Evolutionary conservation across 257 asterid genomes (phyloP).

Genomic region (Eustoma russellianum): DNA sequence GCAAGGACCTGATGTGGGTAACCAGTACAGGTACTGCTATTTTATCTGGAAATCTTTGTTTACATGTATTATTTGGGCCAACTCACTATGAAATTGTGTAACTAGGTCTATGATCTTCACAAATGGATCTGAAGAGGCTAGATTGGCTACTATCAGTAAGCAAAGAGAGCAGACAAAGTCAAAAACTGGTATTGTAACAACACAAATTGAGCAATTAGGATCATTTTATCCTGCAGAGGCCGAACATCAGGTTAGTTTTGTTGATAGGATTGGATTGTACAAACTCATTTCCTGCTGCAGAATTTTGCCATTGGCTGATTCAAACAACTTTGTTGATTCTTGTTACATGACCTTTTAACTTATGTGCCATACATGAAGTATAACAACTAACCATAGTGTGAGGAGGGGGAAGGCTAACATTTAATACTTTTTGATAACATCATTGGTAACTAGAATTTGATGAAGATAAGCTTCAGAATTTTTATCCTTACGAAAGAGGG

Average conservation of each 20-base stretch:
- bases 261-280: neutral
- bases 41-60: constrained; percentile 11
- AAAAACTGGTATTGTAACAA: constrained; percentile 65
- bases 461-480: no score
- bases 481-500: no score
- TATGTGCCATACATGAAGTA: no score
- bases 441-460: no score
- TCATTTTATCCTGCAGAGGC: constrained; percentile 77
- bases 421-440: no score
- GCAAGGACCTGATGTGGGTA: constrained; percentile 99
- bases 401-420: no score
- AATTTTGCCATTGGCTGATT: neutral
- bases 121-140: constrained; percentile 77
- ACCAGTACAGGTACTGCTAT: constrained; percentile 65
- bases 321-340: no score
- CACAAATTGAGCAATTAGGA: constrained; percentile 71
- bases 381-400: no score
- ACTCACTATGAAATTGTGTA: neutral
- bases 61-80: neutral
- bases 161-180: constrained; percentile 91
- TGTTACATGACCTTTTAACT: no score
- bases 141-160: constrained; percentile 82
- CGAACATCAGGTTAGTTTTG: constrained; percentile 75
- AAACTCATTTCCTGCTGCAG: neutral
- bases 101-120: constrained; percentile 86